Conservation (phyloP, 345 rosid genomes). For the Populus alba region DNA sequence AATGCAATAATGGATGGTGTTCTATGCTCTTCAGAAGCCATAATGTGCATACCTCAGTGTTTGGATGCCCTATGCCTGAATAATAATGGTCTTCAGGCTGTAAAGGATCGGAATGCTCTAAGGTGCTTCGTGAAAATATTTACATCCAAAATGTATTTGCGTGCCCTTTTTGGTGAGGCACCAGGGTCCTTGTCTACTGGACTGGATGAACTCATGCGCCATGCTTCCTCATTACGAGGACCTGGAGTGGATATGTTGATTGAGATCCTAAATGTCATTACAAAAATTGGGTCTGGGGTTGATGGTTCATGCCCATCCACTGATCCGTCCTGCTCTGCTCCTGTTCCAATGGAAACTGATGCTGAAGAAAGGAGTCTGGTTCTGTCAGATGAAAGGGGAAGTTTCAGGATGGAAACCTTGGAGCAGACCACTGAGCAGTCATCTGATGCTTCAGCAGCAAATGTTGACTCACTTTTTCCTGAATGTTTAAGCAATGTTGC, state of each 20-base stretch:
- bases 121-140: slow-evolving; percentile 89
- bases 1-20: slow-evolving; percentile 89
- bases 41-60: slow-evolving; percentile 94
- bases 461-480: slow-evolving; percentile 70
- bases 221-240: slow-evolving; percentile 80
- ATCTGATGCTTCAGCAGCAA: slow-evolving; percentile 49
- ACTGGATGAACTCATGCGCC: slow-evolving; percentile 91
- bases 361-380: slow-evolving; percentile 49
- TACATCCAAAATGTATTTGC: slow-evolving; percentile 72
- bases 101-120: slow-evolving; percentile 79
- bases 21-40: slow-evolving; percentile 83
- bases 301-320: slow-evolving; percentile 44
- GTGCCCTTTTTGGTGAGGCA: slow-evolving; percentile 80
- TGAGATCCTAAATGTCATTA: slow-evolving; percentile 64
- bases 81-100: slow-evolving; percentile 82
- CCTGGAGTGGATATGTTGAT: slow-evolving; percentile 89
- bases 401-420: slow-evolving; percentile 42
- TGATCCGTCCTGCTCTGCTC: slow-evolving; percentile 45
- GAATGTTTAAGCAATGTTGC: slow-evolving; percentile 77
- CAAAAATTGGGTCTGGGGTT: slow-evolving; percentile 63
- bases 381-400: slow-evolving; percentile 38
- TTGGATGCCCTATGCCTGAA: slow-evolving; percentile 95
- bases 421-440: slow-evolving; percentile 53
- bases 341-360: slow-evolving; percentile 93
- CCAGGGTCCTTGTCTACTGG: slow-evolving; percentile 81